Evolutionary conservation across 306 rosid species (phyloP).

Genomic region (Bauhinia variegata): DNA sequence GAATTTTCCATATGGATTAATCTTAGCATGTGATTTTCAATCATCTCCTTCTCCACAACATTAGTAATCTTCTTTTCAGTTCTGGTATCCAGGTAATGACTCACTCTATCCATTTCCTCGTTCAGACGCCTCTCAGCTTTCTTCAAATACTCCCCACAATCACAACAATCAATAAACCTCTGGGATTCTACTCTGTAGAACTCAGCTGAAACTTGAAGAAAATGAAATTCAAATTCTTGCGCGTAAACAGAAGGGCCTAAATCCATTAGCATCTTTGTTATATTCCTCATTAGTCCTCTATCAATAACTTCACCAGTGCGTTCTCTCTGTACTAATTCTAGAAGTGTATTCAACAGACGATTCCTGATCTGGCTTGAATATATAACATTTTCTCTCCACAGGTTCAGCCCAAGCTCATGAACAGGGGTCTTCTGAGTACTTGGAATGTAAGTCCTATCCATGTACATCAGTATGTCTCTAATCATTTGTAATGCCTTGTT

Average conservation of each 20-base stretch:
- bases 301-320: slow-evolving; percentile 87
- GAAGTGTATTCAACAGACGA: slow-evolving; percentile 70
- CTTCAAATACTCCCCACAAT: slow-evolving; percentile 91
- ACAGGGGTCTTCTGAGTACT: slow-evolving; percentile 85
- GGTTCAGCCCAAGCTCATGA: slow-evolving; percentile 89
- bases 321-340: slow-evolving; percentile 74
- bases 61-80: slow-evolving; percentile 79
- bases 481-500: slow-evolving; percentile 91
- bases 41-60: slow-evolving; percentile 93
- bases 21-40: slow-evolving; percentile 87
- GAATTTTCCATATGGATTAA: slow-evolving; percentile 92
- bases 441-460: slow-evolving; percentile 95
- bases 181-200: slow-evolving; percentile 85
- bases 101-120: slow-evolving; percentile 92
- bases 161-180: slow-evolving; percentile 80
- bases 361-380: slow-evolving; percentile 75
- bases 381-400: slow-evolving; percentile 87
- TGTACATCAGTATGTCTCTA: slow-evolving; percentile 91
- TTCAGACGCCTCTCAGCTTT: slow-evolving; percentile 90
- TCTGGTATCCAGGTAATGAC: slow-evolving; percentile 81
- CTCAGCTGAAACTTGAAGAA: slow-evolving; percentile 80
- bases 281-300: slow-evolving; percentile 83
- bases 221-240: slow-evolving; percentile 80
- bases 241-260: slow-evolving; percentile 86
- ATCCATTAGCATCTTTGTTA: slow-evolving; percentile 87